Evolutionary conservation across 2,329 filamentous ascomycete species (phyloP).

Genomic region (Torrubiella hemipterigena): DNA sequence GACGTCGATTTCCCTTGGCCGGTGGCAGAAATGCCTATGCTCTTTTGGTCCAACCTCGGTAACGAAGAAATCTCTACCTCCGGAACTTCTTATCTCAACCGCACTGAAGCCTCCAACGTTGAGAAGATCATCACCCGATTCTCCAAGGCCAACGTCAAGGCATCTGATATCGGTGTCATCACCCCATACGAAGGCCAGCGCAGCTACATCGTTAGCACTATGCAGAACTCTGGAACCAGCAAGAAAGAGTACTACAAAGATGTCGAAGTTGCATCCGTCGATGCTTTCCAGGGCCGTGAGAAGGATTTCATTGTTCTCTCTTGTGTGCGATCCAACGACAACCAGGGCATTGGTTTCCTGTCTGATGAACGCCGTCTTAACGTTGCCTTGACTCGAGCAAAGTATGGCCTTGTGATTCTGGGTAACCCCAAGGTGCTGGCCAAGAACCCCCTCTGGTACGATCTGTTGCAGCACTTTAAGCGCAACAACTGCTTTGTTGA

Average conservation of each 20-base stretch:
- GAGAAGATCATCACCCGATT: conserved; percentile 98
- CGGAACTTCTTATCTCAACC: conserved; percentile 94
- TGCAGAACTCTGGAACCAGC: conserved; percentile 94
- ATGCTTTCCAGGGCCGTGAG: conserved; percentile 97
- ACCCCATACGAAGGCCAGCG: conserved; percentile 97
- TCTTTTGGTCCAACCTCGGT: conserved; percentile 98
- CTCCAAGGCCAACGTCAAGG: conserved; percentile 97
- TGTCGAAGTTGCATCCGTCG: conserved; percentile 94
- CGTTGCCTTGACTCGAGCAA: conserved; percentile 90
- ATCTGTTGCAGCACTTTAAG: conserved; percentile 90
- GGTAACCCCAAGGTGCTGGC: conserved; percentile 96
- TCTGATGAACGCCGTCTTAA: conserved; percentile 96
- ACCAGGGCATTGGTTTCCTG: conserved; percentile 97
- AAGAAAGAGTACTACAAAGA: conserved; percentile 99
- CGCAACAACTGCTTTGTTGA: conserved; percentile 93
- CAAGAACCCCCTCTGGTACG: conserved; percentile 97
- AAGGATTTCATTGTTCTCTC: conserved; percentile 98
- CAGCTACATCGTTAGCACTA: conserved; percentile 97
- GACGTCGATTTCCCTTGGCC: conserved; percentile 99
- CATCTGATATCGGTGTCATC: conserved; percentile 89
- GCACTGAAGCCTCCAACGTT: conserved; percentile 92
- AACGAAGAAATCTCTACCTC: conserved; percentile 98
- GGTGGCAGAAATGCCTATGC: conserved; percentile 88
- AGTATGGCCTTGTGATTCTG: conserved; percentile 91
- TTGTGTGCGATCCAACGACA: conserved; percentile 96